Percentiles rank a stretch among this genome's conserved stretches.
phyloP scores from a whole-genome alignment of 306 rosid species.

The Mimosa bimucronata region DNA sequence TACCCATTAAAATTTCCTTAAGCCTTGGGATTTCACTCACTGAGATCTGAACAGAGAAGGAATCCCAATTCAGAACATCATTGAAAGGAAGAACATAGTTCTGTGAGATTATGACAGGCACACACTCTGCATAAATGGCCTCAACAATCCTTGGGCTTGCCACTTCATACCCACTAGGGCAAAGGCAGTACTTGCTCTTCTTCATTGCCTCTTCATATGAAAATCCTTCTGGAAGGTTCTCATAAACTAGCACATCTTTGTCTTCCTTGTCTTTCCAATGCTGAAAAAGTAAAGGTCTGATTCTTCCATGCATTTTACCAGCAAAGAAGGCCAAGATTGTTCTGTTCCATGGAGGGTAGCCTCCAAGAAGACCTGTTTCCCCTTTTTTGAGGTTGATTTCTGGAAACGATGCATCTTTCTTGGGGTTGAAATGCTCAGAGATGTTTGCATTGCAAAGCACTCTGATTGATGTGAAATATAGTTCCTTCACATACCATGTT shows the following conservation, averaged over 20 bases:
- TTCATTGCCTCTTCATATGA: conserved; percentile 55
- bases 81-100: conserved; percentile 61
- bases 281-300: conserved; percentile 53
- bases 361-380: conserved; percentile 44
- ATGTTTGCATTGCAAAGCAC: conserved; percentile 62
- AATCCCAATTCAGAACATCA: conserved; percentile 63
- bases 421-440: conserved; percentile 65
- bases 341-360: conserved; percentile 39
- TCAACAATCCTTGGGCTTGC: conserved; percentile 67
- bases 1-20: conserved; percentile 52
- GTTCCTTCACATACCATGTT: conserved; percentile 62
- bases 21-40: conserved; percentile 54
- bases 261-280: conserved; percentile 59
- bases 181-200: conserved; percentile 50
- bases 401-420: conserved; percentile 72
- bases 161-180: conserved; percentile 70
- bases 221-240: conserved; percentile 47
- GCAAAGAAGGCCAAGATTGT: conserved; percentile 60
- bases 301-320: conserved; percentile 52
- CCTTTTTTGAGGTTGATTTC: conserved; percentile 58
- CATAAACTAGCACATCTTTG: conserved; percentile 48
- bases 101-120: conserved; percentile 64
- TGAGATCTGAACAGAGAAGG: conserved; percentile 51
- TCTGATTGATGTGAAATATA: conserved; percentile 57
- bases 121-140: conserved; percentile 64